phyloP scores from a whole-genome alignment of 306 rosid species.

The Ochetophila trinervis region DNA sequence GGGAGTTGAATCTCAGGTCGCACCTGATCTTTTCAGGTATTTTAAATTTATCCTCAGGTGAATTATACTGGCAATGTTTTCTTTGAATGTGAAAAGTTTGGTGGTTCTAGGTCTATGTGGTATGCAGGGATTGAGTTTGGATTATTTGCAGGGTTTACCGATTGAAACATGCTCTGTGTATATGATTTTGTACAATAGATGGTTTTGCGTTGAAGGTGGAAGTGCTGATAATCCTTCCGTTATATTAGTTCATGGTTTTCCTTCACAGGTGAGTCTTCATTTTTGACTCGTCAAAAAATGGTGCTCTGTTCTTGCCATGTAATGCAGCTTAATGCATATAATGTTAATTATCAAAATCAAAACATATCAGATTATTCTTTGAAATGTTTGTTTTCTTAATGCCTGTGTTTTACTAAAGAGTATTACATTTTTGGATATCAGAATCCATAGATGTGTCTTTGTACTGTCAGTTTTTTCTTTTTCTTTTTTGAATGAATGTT shows the following conservation, averaged over 20 bases:
- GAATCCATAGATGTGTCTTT: not conserved
- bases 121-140: conserved; percentile 34
- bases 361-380: too few species aligned
- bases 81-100: not conserved
- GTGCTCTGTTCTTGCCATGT: not conserved
- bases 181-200: conserved; percentile 71
- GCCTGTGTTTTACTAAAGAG: not conserved
- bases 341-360: not conserved
- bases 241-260: conserved; percentile 83
- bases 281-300: not conserved
- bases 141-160: conserved; percentile 45
- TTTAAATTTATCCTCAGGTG: not conserved
- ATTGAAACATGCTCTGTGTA: conserved; percentile 43
- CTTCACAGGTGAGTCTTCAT: conserved; percentile 69
- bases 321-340: not conserved
- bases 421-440: too few species aligned
- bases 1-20: conserved; percentile 69
- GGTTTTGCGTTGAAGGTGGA: conserved; percentile 90
- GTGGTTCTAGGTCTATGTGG: conserved; percentile 14
- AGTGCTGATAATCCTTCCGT: conserved; percentile 70
- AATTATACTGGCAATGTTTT: conserved; percentile 8
- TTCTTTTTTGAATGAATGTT: not conserved
- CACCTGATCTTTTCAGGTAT: conserved; percentile 64
- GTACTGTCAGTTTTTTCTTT: not conserved
- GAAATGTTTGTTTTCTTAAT: not conserved